These are phyloP conservation scores for Colletotrichum neosansevieriae DNA, from an alignment of 2,329 filamentous ascomycete species.

Conservation along the genomic window DNA sequence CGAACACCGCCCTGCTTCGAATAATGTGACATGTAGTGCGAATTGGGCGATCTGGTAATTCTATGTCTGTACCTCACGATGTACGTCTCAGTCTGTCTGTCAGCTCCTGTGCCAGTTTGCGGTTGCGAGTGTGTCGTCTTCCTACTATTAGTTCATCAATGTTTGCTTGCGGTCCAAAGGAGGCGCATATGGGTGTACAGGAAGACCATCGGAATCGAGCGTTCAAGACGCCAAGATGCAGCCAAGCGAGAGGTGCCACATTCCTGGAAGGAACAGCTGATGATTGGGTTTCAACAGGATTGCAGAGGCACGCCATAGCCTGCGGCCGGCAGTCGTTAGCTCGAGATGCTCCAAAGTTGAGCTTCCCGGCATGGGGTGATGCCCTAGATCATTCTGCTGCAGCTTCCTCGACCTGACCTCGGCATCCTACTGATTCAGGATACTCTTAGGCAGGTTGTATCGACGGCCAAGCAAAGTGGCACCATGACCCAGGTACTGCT, in stretches of 20 bases:
- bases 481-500: neutral
- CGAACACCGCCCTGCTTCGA: constrained; percentile 25
- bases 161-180: constrained; percentile 1
- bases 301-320: constrained; percentile 12
- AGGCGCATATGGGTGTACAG: neutral
- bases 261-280: constrained; percentile 9
- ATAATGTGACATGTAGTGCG: constrained; percentile 18
- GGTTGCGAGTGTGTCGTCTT: neutral
- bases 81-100: neutral
- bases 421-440: neutral
- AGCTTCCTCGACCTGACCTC: neutral
- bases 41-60: constrained; percentile 11
- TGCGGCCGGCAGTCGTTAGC: constrained; percentile 31
- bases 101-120: neutral
- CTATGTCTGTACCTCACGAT: neutral
- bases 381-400: constrained; percentile 17
- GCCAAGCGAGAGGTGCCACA: constrained; percentile 23
- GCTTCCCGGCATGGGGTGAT: constrained; percentile 24
- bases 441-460: neutral
- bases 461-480: neutral
- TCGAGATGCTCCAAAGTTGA: constrained; percentile 21
- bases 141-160: neutral
- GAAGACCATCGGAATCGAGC: neutral
- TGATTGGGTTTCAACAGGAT: constrained; percentile 16
- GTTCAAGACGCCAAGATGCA: neutral